Base-by-base conservation (phyloP, 2,329 filamentous ascomycete genomes). In the Ophiostoma sp. region DNA sequence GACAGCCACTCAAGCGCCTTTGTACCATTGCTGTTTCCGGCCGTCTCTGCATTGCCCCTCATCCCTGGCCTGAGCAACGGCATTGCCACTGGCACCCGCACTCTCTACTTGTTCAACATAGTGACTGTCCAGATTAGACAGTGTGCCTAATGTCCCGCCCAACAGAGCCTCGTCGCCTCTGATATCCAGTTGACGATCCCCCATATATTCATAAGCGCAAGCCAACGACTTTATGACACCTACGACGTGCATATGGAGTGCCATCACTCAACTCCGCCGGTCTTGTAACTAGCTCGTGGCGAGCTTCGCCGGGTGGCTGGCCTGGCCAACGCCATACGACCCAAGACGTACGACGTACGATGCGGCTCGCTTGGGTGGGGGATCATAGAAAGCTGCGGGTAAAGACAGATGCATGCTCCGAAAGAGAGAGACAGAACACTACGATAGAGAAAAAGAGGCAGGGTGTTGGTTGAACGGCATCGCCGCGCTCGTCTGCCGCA, bases 11-110 rank as follows among this genome's bases (percentile, higher is more conserved):
- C 58, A 36, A 12, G 12, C 52, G 38, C 16, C 58, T 62, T 62
- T 62, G 58, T 62, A 16, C 14, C 6, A 16, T 16, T n/a, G 36
- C 58, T 62, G 58, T 42, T 62, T 62, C 58, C 58, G 58, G 58
- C 58, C 58, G n/a, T 58, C 11, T n/a, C 38, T 41, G 36, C n/a
- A 3, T 6, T 38, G 14, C 14, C 16, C 49, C 58, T n/a, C 14
- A 8, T 62, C 58, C 14, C 38, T 18, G 40, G 55, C 55, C 27
- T 38, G 47, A 52, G 11, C 27, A 47, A 27, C 14, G n/a, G 40
- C 55, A 8, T 40, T 62, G 55, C 49, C 49, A 55, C 18, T 55
- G 11, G 49, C 27, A 27, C 49, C 18, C 9, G n/a, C 47, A 27
- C 27, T 27, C 27, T 27, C 27, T 27, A 27, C 27, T 27, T 27